Conservation (phyloP, 164 flowering plant species). For the Dillenia suffruticosa region DNA sequence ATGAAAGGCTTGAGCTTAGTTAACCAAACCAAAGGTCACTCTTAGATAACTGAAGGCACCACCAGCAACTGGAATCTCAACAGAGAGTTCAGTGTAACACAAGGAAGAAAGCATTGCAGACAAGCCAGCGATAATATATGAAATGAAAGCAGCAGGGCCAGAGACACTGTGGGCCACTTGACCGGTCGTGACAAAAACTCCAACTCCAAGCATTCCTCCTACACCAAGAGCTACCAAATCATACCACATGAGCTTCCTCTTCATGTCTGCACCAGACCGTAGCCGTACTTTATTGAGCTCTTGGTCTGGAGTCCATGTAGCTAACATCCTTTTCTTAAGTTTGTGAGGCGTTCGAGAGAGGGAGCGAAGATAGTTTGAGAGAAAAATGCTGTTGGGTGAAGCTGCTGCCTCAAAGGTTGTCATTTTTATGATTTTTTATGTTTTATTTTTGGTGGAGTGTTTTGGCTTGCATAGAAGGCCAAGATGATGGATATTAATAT, state of each 20-base stretch:
- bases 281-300: slow-evolving; percentile 67
- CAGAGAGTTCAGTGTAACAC: slow-evolving; percentile 91
- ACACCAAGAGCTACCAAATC: slow-evolving; percentile 82
- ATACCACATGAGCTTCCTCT: slow-evolving; percentile 70
- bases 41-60: slow-evolving; percentile 94
- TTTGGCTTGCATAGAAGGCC: slow-evolving; percentile 18
- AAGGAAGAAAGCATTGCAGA: slow-evolving; percentile 90
- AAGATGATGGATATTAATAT: slow-evolving; percentile 21
- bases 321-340: slow-evolving; percentile 61
- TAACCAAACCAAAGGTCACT: slow-evolving; percentile 71
- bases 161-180: slow-evolving; percentile 42
- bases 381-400: slow-evolving; percentile 13
- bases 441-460: neutral
- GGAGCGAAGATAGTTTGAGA: slow-evolving; percentile 36
- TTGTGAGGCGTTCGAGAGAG: slow-evolving; percentile 62
- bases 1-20: neutral
- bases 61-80: slow-evolving; percentile 88
- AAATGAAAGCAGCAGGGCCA: slow-evolving; percentile 83
- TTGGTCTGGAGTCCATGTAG: slow-evolving; percentile 74
- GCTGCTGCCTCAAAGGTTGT: slow-evolving; percentile 19
- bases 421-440: slow-evolving; percentile 20
- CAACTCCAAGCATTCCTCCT: slow-evolving; percentile 97
- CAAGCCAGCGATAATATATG: slow-evolving; percentile 72
- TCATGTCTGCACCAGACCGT: slow-evolving; percentile 89
- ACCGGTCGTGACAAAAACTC: slow-evolving; percentile 91